Conservation (phyloP, 2,329 filamentous ascomycete genomes). For the Microdochium bolleyi region DNA sequence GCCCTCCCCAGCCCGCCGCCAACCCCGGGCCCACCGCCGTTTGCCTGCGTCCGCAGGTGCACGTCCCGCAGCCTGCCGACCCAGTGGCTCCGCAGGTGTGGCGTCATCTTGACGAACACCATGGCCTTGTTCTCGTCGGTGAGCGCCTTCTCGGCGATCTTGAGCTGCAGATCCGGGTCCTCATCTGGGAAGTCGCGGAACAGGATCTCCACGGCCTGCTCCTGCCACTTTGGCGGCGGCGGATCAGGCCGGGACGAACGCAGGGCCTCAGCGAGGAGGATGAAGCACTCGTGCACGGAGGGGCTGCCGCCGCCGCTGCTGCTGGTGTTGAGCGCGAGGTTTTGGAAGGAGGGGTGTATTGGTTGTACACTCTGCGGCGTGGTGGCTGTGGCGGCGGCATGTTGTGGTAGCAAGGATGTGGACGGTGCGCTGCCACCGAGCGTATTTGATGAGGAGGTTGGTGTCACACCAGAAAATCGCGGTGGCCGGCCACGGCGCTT, state of each 20-base stretch:
- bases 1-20: slow-evolving; percentile 21
- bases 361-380: slow-evolving; percentile 5
- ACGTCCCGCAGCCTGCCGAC: slow-evolving; percentile 42
- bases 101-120: slow-evolving; percentile 55
- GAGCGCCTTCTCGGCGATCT: slow-evolving; percentile 49
- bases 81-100: slow-evolving; percentile 45
- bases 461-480: slow-evolving; percentile 15
- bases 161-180: slow-evolving; percentile 50
- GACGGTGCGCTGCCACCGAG: too few species aligned
- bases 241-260: slow-evolving; percentile 18
- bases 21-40: slow-evolving; percentile 10
- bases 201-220: slow-evolving; percentile 51
- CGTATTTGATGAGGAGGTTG: background rate
- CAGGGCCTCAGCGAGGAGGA: slow-evolving; percentile 31
- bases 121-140: slow-evolving; percentile 53
- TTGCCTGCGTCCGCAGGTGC: slow-evolving; percentile 23
- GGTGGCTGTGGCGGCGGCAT: background rate
- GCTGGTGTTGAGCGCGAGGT: slow-evolving; percentile 1
- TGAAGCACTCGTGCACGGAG: slow-evolving; percentile 21
- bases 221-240: slow-evolving; percentile 38
- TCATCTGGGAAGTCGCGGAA: slow-evolving; percentile 50
- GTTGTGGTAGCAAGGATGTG: too few species aligned
- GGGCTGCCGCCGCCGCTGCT: background rate
- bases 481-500: slow-evolving; percentile 22
- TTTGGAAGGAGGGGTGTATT: slow-evolving; percentile 11